Base-by-base conservation (phyloP, 768 basidiomycete genomes). In the Trametes gibbosa region DNA sequence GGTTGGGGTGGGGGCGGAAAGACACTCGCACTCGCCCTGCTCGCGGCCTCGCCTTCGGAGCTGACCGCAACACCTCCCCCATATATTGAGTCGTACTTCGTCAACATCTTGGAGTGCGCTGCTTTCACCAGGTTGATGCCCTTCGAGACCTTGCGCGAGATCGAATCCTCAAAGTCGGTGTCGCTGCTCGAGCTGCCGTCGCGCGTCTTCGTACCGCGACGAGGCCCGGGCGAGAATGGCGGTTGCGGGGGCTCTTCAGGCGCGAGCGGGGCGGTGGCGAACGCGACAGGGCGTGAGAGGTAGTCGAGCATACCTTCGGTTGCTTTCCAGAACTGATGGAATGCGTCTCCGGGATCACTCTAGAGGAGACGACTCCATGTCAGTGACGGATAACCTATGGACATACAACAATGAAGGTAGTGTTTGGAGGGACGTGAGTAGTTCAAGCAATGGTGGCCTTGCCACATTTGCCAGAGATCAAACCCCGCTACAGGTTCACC, bases 301-400 rank as follows among this genome's bases (percentile, higher is more conserved):
- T 91, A 88, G 65, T 93, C 90, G 46, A 93, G 72, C 84, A 92
- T 87, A 40, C 86, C 89, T 72, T 93, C 90, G 77, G 92, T 87
- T 49, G 89, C 89, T 64, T 82, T 85, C 92, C 92, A 94, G 68
- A 93, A 94, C 65, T 90, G 83, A 68, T 92, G 91, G 76, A 94
- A 94, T 5, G 90, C 86, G 67, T 94, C 92, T 4, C 87, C 84
- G 2, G 90, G 86, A 67, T 94, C 92, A 55, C 65, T 65, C 70
- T 69, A 51, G 29, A 32, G 14, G 25, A 27, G 5, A 29, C 10
- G 23, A 29, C 10, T 32, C 37, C 35, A 39, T 25, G 40, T 53
- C 41, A 61, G 58, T 23, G 3, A 9, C 35, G 17, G 40, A 24
- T 17, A 24, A 5, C 24, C 14, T 24, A 6, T 14, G 17, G 12